phyloP scores from a whole-genome alignment of 208 protist genomes.

The Crithidia bombi region DNA sequence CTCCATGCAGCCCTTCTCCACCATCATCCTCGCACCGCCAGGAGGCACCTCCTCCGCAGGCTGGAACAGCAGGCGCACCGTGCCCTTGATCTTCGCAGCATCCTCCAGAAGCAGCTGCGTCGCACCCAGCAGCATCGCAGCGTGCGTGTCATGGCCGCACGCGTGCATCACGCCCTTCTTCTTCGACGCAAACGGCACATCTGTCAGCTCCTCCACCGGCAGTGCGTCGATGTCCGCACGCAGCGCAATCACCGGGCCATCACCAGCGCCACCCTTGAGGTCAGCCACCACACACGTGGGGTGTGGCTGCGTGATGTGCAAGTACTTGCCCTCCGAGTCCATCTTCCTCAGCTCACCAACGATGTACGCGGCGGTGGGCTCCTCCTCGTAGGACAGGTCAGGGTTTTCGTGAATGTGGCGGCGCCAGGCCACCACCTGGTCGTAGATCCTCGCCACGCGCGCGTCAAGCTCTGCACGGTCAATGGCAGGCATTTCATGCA shows the following conservation, averaged over 20 bases:
- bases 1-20: slow-evolving; percentile 54
- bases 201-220: slow-evolving; percentile 57
- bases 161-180: slow-evolving; percentile 66
- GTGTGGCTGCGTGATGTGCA: slow-evolving; percentile 42
- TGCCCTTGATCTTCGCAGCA: slow-evolving; percentile 50
- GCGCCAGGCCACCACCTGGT: slow-evolving; percentile 60
- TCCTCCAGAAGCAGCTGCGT: slow-evolving; percentile 54
- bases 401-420: slow-evolving; percentile 66
- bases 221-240: slow-evolving; percentile 73
- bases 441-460: slow-evolving; percentile 32
- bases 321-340: slow-evolving; percentile 30
- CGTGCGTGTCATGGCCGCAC: slow-evolving; percentile 71
- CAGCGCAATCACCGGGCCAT: slow-evolving; percentile 49
- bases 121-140: slow-evolving; percentile 64
- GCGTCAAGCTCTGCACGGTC: slow-evolving; percentile 26
- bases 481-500: slow-evolving; percentile 18
- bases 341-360: slow-evolving; percentile 44
- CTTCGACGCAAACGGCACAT: slow-evolving; percentile 61
- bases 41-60: slow-evolving; percentile 68
- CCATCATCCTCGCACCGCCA: slow-evolving; percentile 56
- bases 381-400: slow-evolving; percentile 53
- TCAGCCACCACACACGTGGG: slow-evolving; percentile 48
- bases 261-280: slow-evolving; percentile 44
- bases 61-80: slow-evolving; percentile 81
- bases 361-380: slow-evolving; percentile 62